Conservation (phyloP, 306 rosid genomes). For the Sophora flavescens region DNA sequence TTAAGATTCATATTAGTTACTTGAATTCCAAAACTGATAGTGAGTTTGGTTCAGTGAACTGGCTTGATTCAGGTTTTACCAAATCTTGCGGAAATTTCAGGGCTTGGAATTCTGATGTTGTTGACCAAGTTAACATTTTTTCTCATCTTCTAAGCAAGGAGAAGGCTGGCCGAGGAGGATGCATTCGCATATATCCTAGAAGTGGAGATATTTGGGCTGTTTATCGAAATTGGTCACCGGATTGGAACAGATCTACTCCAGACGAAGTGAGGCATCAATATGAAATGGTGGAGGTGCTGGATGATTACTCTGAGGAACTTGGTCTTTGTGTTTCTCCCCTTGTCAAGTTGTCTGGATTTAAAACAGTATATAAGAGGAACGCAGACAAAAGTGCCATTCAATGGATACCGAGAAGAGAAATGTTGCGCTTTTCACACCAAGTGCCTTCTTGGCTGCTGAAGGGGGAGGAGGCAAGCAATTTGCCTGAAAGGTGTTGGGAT, state of each 20-base stretch:
- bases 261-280: slow-evolving; percentile 88
- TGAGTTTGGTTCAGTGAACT: slow-evolving; percentile 85
- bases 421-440: slow-evolving; percentile 95
- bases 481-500: slow-evolving; percentile 91
- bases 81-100: slow-evolving; percentile 98
- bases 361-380: slow-evolving; percentile 81
- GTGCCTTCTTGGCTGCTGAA: slow-evolving; percentile 88
- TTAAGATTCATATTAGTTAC: slow-evolving; percentile 84
- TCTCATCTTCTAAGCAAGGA: slow-evolving; percentile 80
- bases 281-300: slow-evolving; percentile 97
- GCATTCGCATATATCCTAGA: slow-evolving; percentile 86
- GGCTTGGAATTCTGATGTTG: slow-evolving; percentile 76
- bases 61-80: slow-evolving; percentile 92
- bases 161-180: slow-evolving; percentile 95
- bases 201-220: slow-evolving; percentile 94
- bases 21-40: slow-evolving; percentile 89
- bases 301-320: slow-evolving; percentile 90
- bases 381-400: slow-evolving; percentile 68
- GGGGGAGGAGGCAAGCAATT: slow-evolving; percentile 59
- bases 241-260: slow-evolving; percentile 90
- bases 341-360: slow-evolving; percentile 81
- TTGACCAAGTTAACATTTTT: slow-evolving; percentile 90
- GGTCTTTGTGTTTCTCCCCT: slow-evolving; percentile 89
- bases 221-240: slow-evolving; percentile 84
- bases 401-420: slow-evolving; percentile 90